Conservation (phyloP, 345 rosid genomes). For the Citrus cavaleriei region DNA sequence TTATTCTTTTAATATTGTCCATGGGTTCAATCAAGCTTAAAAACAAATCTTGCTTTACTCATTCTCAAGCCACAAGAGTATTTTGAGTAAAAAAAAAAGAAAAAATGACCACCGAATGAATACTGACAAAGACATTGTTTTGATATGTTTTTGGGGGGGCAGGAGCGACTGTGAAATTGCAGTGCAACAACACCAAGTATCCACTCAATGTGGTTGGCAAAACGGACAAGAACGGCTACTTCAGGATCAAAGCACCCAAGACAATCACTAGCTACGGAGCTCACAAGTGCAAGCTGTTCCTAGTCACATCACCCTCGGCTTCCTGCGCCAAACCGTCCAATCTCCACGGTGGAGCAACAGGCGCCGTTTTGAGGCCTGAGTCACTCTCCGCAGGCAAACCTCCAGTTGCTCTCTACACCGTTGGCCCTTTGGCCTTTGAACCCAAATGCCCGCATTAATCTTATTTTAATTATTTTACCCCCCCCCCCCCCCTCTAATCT, state of each 20-base stretch:
- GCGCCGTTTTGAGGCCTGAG: slow-evolving; percentile 49
- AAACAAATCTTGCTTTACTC: background rate
- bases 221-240: slow-evolving; percentile 88
- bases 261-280: slow-evolving; percentile 69
- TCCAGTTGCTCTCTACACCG: slow-evolving; percentile 47
- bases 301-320: slow-evolving; percentile 43
- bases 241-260: slow-evolving; percentile 57
- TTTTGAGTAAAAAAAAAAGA: background rate
- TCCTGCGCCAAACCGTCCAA: slow-evolving; percentile 43
- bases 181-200: slow-evolving; percentile 61
- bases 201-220: slow-evolving; percentile 21
- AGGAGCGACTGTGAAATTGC: slow-evolving; percentile 70
- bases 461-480: too few species aligned
- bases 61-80: background rate
- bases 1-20: background rate
- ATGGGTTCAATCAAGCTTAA: background rate
- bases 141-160: background rate
- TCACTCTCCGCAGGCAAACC: slow-evolving; percentile 29
- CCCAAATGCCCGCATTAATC: slow-evolving; percentile 54
- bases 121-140: background rate
- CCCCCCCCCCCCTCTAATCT: too few species aligned
- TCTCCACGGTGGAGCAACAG: slow-evolving; percentile 56
- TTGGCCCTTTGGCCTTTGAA: slow-evolving; percentile 83
- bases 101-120: background rate
- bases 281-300: slow-evolving; percentile 63